phyloP scores from a whole-genome alignment of 2,329 filamentous ascomycete species.

The Pseudocercospora crystallina region DNA sequence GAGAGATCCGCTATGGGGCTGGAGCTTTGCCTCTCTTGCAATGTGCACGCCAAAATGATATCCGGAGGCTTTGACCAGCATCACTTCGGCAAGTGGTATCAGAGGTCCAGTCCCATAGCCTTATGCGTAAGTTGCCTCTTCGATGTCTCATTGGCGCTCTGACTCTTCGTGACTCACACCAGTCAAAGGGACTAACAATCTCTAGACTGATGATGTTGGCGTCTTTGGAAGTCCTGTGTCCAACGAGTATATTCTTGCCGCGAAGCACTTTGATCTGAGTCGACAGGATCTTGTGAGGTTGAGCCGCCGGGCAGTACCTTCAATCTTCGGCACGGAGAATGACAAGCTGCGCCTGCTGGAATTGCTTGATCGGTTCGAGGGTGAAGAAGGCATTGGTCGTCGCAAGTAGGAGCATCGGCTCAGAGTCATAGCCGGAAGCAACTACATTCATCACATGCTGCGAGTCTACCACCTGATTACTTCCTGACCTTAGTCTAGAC shows the following conservation, averaged over 20 bases:
- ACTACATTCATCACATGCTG: too few species aligned
- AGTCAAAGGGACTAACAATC: slow-evolving; percentile 17
- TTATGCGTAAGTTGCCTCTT: slow-evolving; percentile 61
- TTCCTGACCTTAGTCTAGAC: too few species aligned
- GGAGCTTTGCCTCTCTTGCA: slow-evolving; percentile 78
- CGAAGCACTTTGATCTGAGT: slow-evolving; percentile 65
- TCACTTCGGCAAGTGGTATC: slow-evolving; percentile 74
- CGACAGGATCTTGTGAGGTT: slow-evolving; percentile 53
- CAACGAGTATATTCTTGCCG: slow-evolving; percentile 73
- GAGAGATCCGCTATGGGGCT: slow-evolving; percentile 58
- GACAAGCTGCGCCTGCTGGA: slow-evolving; percentile 58
- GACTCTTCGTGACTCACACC: background rate
- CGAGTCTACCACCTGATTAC: too few species aligned
- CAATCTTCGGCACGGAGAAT: slow-evolving; percentile 64
- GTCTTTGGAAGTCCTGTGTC: slow-evolving; percentile 75
- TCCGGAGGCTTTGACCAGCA: slow-evolving; percentile 63
- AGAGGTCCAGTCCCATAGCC: slow-evolving; percentile 59
- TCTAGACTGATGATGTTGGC: slow-evolving; percentile 78
- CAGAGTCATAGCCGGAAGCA: too few species aligned
- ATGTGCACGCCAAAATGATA: slow-evolving; percentile 74
- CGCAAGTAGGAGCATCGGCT: too few species aligned
- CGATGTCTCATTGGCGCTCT: background rate
- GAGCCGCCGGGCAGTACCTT: slow-evolving; percentile 60
- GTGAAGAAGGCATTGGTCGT: background rate
- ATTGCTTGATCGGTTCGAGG: slow-evolving; percentile 18